Base-by-base conservation (phyloP, 495 filamentous ascomycete genomes). In the Antarctomyces pellizariae region DNA sequence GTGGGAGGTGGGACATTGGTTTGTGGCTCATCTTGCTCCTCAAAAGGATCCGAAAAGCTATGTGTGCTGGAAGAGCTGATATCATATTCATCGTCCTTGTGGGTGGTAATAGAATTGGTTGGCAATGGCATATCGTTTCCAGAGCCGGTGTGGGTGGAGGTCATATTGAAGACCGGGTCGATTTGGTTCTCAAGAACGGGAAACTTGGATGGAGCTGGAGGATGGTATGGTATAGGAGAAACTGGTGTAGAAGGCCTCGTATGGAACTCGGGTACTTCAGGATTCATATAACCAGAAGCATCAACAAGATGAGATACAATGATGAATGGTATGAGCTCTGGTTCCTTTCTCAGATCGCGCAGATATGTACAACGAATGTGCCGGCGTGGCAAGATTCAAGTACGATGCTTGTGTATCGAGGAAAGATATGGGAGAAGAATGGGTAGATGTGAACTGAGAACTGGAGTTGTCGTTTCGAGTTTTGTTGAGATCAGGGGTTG, bases 161-260 rank as follows among this genome's bases (percentile, higher is more conserved):
- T 71, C 41, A 71, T 66, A 49, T 75, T 69, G 53, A 74, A 74
- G 35, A 60, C 43, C 23, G 68, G 67, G 49, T 78, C 70, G 58
- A 65, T 76, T 47, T 75, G 69, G 38, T 71, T 70, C 38, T 71
- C 56, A 32, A 77, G 59, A 28, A 76, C 62, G 11, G 72, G 68
- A 26, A 76, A 71, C 37, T 65, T 75, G 33, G 69, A 56, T 21
- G 71, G 67, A 37, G 71, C 64, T 36, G 72, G 63, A 38, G 70
- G 55, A 46, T 75, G 67, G 36, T 75, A 37, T 30, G 72, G 72
- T 33, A 69, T 62, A 31, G 72, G 72, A 43, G 69, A 75, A 39
- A 74, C 62, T 37, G 72, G 72, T 46, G 70, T 72, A 44, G 74
- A 48, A 30, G 64, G 62, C 53, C 71, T 66, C 49, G 65, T 62